Conservation (phyloP, 257 asterid genomes). For the Penstemon newberryi region DNA sequence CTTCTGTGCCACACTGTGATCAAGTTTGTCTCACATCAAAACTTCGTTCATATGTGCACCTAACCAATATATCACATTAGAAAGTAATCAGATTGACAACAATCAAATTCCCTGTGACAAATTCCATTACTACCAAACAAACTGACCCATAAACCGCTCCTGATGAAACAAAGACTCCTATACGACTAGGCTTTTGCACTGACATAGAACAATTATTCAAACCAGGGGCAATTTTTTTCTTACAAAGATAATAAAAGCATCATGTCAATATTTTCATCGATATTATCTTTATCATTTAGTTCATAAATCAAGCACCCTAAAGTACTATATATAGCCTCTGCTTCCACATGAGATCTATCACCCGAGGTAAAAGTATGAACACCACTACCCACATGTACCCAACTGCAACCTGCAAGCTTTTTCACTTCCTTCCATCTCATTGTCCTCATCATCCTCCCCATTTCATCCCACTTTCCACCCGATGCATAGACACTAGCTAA, state of each 20-base stretch:
- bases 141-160: no score
- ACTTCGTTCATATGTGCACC: background rate
- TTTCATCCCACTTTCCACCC: constrained; percentile 81
- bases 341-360: constrained; percentile 57
- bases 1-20: background rate
- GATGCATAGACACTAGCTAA: constrained; percentile 79
- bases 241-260: background rate
- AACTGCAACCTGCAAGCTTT: constrained; percentile 81
- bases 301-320: constrained; percentile 55
- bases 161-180: no score
- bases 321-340: constrained; percentile 49
- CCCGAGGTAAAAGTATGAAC: constrained; percentile 68
- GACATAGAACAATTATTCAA: no score
- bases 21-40: background rate
- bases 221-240: no score
- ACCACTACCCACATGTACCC: constrained; percentile 58
- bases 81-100: no score
- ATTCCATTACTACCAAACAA: no score
- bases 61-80: background rate
- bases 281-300: constrained; percentile 30
- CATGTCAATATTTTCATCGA: constrained; percentile 17
- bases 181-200: no score
- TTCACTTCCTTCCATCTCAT: constrained; percentile 77
- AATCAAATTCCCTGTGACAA: no score
- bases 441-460: constrained; percentile 79